Evolutionary conservation across 2,329 filamentous ascomycete species (phyloP).

Genomic region (Ceratocystis huliohia): DNA sequence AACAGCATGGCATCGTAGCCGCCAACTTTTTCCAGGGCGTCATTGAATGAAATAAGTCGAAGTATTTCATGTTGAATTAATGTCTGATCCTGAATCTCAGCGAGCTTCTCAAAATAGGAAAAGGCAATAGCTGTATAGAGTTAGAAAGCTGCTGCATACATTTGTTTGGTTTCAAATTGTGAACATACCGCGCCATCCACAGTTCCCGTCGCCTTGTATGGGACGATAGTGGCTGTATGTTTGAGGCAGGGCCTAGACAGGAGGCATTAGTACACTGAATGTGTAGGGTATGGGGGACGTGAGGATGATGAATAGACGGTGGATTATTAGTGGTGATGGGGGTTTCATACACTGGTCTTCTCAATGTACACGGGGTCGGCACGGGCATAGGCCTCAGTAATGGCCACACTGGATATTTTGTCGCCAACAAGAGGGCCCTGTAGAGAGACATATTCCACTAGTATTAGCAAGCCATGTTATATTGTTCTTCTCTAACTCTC

Average conservation of each 20-base stretch:
- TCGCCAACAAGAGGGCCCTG: slow-evolving; percentile 76
- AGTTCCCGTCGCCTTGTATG: slow-evolving; percentile 86
- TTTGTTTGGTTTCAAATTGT: slow-evolving; percentile 13
- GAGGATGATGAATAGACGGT: not conserved
- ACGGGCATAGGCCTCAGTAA: slow-evolving; percentile 76
- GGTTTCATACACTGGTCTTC: slow-evolving; percentile 63
- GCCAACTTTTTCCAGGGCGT: slow-evolving; percentile 57
- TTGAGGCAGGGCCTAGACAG: slow-evolving; percentile 57
- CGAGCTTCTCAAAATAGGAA: slow-evolving; percentile 78
- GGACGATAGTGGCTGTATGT: slow-evolving; percentile 81
- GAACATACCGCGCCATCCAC: slow-evolving; percentile 86
- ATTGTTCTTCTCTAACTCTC: not conserved
- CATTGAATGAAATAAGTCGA: slow-evolving; percentile 58
- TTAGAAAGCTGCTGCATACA: not conserved
- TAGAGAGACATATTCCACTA: slow-evolving; percentile 24
- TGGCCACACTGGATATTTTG: slow-evolving; percentile 60
- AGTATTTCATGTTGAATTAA: slow-evolving; percentile 58
- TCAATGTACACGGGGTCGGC: slow-evolving; percentile 73
- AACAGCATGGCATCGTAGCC: slow-evolving; percentile 58
- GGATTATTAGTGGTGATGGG: not conserved
- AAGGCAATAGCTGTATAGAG: slow-evolving; percentile 65
- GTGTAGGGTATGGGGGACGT: not conserved
- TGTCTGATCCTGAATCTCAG: slow-evolving; percentile 50
- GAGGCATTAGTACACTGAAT: not conserved
- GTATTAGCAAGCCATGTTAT: slow-evolving; percentile 17